These are phyloP conservation scores for Mycena haematopus DNA, from an alignment of 768 basidiomycete genomes.

Conservation along the genomic window DNA sequence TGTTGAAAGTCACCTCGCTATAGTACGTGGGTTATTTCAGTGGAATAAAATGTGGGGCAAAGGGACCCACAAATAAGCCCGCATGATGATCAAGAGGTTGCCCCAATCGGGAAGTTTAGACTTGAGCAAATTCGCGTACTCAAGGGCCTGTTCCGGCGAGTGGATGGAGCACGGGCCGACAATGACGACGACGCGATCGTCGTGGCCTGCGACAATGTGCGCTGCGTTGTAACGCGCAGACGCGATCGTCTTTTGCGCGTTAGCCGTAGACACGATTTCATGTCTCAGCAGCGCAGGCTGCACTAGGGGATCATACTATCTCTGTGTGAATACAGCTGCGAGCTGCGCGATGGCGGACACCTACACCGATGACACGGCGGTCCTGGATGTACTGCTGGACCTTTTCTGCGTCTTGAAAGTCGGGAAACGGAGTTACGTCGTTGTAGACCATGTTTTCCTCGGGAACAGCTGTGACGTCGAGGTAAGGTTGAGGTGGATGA, in stretches of 20 bases:
- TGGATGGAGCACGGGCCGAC: conserved; percentile 98
- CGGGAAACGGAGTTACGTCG: conserved; percentile 64
- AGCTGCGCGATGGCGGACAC: conserved; percentile 34
- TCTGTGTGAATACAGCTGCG: conserved; percentile 26
- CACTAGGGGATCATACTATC: conserved; percentile 93
- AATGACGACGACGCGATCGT: conserved; percentile 87
- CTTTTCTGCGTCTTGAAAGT: conserved; percentile 65
- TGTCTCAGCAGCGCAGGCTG: conserved; percentile 91
- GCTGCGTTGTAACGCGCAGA: conserved; percentile 81
- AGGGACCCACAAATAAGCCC: conserved; percentile 92
- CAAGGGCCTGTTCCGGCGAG: conserved; percentile 81
- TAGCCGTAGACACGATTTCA: conserved; percentile 73
- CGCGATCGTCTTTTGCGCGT: conserved; percentile 79
- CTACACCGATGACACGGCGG: conserved; percentile 79
- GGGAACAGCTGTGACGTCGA: conserved; percentile 44
- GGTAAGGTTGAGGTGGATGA: conserved; percentile 27
- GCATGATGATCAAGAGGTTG: conserved; percentile 92
- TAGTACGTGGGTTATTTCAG: conserved; percentile 20
- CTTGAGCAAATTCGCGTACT: conserved; percentile 79
- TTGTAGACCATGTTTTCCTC: conserved; percentile 54
- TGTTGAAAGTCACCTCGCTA: conserved; percentile 41
- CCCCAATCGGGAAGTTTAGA: conserved; percentile 68
- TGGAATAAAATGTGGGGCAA: conserved; percentile 14
- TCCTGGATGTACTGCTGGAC: conserved; percentile 81
- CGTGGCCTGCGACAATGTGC: conserved; percentile 80